Evolutionary conservation across 176 grass and related monocot species (phyloP).

Genomic region (Urochloa ruziziensis): DNA sequence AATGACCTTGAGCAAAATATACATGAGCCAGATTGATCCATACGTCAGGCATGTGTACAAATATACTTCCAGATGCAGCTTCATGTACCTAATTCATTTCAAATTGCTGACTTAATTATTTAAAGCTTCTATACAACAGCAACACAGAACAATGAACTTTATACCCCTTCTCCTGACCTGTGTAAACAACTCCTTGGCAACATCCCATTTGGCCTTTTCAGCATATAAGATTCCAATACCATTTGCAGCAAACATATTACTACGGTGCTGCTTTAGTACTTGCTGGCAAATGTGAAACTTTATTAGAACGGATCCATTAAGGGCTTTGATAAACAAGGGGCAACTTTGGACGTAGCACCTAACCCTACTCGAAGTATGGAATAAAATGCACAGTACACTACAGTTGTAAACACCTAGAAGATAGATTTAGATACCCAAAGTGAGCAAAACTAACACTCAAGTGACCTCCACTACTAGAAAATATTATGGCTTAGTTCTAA

Average conservation of each 20-base stretch:
- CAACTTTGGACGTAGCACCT: background rate
- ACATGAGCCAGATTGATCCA: conserved; percentile 96
- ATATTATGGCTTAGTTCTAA: background rate
- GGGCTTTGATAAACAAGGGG: background rate
- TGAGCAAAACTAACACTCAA: background rate
- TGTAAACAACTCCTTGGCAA: conserved; percentile 94
- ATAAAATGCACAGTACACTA: background rate
- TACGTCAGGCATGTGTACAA: conserved; percentile 96
- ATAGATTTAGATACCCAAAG: conserved; percentile 10
- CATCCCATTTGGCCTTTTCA: conserved; percentile 91
- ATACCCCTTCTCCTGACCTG: conserved; percentile 46
- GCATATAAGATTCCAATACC: conserved; percentile 86
- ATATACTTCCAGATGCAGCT: conserved; percentile 82
- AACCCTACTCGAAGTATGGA: background rate
- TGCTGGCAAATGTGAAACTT: conserved; percentile 29
- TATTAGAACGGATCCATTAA: background rate
- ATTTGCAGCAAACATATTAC: conserved; percentile 97
- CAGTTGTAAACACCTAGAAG: background rate
- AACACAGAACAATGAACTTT: conserved; percentile 14
- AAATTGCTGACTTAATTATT: conserved; percentile 24
- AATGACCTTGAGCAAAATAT: conserved; percentile 96
- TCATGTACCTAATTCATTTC: conserved; percentile 82
- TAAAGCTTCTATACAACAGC: conserved; percentile 1
- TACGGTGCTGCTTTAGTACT: conserved; percentile 71
- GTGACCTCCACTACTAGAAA: background rate